phyloP scores from a whole-genome alignment of 768 basidiomycete species.

The Suillus clintonianus region DNA sequence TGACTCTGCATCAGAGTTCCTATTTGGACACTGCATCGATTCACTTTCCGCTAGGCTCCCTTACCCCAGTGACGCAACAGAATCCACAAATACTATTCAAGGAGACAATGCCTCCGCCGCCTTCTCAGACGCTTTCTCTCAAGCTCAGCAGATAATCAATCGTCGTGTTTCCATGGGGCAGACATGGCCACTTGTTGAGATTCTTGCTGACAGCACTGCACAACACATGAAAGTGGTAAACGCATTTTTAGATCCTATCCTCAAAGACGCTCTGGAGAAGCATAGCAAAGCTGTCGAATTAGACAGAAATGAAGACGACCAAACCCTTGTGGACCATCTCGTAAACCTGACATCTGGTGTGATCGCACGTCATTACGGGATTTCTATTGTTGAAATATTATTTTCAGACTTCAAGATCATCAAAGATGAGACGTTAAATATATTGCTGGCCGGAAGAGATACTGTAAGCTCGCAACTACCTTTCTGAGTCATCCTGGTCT shows the following conservation, averaged over 20 bases:
- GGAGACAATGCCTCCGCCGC: slow-evolving; percentile 17
- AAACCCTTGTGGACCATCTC: slow-evolving; percentile 44
- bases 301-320: slow-evolving; percentile 28
- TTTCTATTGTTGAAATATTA: background rate
- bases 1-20: slow-evolving; percentile 55
- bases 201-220: slow-evolving; percentile 32
- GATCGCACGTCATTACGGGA: background rate
- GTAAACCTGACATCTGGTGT: slow-evolving; percentile 40
- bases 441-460: slow-evolving; percentile 47
- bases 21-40: slow-evolving; percentile 48
- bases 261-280: slow-evolving; percentile 36
- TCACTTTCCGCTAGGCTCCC: slow-evolving; percentile 39
- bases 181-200: slow-evolving; percentile 43
- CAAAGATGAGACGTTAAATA: slow-evolving; percentile 44
- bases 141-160: slow-evolving; percentile 32
- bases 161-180: slow-evolving; percentile 31
- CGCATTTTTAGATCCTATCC: slow-evolving; percentile 40
- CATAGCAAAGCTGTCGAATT: slow-evolving; percentile 9
- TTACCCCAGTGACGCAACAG: slow-evolving; percentile 34
- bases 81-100: slow-evolving; percentile 7
- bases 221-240: slow-evolving; percentile 41
- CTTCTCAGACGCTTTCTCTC: slow-evolving; percentile 37
- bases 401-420: slow-evolving; percentile 32
- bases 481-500: background rate
- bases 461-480: slow-evolving; percentile 29